A percentile compares a stretch with the other conserved stretches of the same genome.
These are phyloP conservation scores for Aspergillus diversus DNA, from an alignment of 495 filamentous ascomycete genomes.

Conservation along the genomic window DNA sequence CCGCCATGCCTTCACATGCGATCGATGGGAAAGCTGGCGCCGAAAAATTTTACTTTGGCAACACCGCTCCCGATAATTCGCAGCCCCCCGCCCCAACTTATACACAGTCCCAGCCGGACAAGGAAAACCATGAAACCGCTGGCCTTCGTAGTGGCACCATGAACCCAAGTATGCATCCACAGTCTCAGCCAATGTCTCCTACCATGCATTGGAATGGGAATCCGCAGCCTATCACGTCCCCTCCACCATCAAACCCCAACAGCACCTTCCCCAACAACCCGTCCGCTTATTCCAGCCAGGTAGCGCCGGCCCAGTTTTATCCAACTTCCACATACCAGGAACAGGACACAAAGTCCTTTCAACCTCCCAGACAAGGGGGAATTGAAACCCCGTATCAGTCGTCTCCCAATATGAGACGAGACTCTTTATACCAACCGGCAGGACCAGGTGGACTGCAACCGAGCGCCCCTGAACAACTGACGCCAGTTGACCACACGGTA, in stretches of 20 bases:
- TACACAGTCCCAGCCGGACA: conserved; percentile 43
- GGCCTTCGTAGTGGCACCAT: conserved; percentile 23
- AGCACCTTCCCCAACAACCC: conserved; percentile 27
- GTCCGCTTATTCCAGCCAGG: conserved; percentile 25
- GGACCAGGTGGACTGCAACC: conserved; percentile 24
- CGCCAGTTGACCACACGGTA: conserved; percentile 33
- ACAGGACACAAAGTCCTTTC: conserved; percentile 25
- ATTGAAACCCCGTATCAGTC: conserved; percentile 36
- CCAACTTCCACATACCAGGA: conserved; percentile 30
- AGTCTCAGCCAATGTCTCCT: conserved; percentile 32
- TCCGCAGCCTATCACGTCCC: conserved; percentile 25
- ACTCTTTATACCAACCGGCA: conserved; percentile 38
- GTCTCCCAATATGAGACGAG: conserved; percentile 28
- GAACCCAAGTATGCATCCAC: conserved; percentile 32
- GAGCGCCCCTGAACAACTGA: conserved; percentile 34
- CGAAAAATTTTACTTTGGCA: conserved; percentile 82
- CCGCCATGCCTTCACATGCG: conserved; percentile 59
- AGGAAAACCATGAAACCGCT: conserved; percentile 24
- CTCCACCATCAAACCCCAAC: conserved; percentile 31
- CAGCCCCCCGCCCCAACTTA: conserved; percentile 45
- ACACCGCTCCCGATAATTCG: conserved; percentile 53
- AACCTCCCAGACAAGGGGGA: conserved; percentile 30
- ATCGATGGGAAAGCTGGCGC: conserved; percentile 56
- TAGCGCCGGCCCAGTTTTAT: conserved; percentile 37
- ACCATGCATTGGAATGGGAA: conserved; percentile 35